Evolutionary conservation across 306 rosid genomes (phyloP).

Genomic region (Coriaria nepalensis): DNA sequence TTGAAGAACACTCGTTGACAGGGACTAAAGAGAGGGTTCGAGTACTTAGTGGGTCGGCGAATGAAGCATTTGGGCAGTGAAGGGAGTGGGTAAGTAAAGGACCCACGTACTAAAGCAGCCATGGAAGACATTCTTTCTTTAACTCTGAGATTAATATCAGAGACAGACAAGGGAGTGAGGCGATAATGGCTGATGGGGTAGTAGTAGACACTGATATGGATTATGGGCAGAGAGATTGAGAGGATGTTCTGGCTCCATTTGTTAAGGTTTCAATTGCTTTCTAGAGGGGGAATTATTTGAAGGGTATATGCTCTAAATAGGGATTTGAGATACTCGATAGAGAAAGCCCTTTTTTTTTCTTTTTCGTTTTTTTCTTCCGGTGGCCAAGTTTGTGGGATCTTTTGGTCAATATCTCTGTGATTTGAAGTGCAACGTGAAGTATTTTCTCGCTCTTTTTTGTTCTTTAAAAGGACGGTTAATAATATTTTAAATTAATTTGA

Average conservation of each 20-base stretch:
- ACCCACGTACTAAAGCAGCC: constrained; percentile 17
- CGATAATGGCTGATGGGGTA: not conserved
- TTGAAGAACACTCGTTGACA: constrained; percentile 6
- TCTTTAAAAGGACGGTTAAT: no score
- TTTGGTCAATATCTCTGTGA: not conserved
- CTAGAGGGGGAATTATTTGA: not conserved
- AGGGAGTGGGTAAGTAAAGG: constrained; percentile 9
- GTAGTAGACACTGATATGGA: not conserved
- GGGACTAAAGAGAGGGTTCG: constrained; percentile 11
- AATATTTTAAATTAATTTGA: no score
- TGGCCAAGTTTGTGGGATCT: constrained; percentile 11
- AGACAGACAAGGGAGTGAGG: not conserved
- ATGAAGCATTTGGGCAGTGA: constrained; percentile 7
- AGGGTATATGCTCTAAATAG: constrained; percentile 2
- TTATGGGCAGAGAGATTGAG: no score
- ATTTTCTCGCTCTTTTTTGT: no score
- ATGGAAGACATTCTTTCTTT: constrained; percentile 16
- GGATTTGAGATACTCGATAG: not conserved
- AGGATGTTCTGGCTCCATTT: no score
- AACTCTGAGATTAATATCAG: constrained; percentile 13
- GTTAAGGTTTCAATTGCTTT: no score
- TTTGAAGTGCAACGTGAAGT: no score
- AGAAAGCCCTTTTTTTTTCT: not conserved
- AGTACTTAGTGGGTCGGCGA: constrained; percentile 11
- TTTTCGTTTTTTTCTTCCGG: no score